Conservation (phyloP, 257 asterid genomes). For the Eucommia ulmoides region DNA sequence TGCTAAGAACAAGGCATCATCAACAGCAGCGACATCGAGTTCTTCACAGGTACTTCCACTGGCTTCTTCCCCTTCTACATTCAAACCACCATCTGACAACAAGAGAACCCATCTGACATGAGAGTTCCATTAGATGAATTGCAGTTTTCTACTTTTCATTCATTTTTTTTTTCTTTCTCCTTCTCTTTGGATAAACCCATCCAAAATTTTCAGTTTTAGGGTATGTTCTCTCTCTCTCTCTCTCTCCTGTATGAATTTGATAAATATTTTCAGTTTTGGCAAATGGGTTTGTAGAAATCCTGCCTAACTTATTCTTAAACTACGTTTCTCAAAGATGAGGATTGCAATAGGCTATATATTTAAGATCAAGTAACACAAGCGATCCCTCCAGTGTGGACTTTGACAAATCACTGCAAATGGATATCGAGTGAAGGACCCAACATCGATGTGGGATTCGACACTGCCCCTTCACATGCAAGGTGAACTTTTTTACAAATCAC, state of each 20-base stretch:
- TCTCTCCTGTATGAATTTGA: not conserved
- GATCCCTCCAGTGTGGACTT: too few species aligned
- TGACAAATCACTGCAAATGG: too few species aligned
- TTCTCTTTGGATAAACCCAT: too few species aligned
- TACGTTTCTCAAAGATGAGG: too few species aligned
- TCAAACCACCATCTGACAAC: conserved; percentile 1
- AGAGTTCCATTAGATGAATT: conserved; percentile 4
- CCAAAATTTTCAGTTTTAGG: not conserved
- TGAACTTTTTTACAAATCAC: too few species aligned
- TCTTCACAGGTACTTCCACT: conserved; percentile 27
- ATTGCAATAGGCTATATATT: too few species aligned
- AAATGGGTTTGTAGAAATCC: not conserved
- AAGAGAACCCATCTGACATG: conserved; percentile 2
- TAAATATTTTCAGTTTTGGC: not conserved
- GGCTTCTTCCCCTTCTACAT: conserved; percentile 19
- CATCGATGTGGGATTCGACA: too few species aligned
- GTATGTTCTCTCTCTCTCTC: not conserved
- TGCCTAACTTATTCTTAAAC: too few species aligned
- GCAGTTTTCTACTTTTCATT: not conserved
- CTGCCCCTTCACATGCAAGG: too few species aligned
- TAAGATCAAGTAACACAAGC: too few species aligned
- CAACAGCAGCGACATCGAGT: conserved; percentile 14
- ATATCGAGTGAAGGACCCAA: too few species aligned
- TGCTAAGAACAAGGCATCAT: conserved; percentile 5
- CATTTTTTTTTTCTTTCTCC: not conserved